Base-by-base conservation (phyloP, 208 protist species). In the Leishmania gerbilli region DNA sequence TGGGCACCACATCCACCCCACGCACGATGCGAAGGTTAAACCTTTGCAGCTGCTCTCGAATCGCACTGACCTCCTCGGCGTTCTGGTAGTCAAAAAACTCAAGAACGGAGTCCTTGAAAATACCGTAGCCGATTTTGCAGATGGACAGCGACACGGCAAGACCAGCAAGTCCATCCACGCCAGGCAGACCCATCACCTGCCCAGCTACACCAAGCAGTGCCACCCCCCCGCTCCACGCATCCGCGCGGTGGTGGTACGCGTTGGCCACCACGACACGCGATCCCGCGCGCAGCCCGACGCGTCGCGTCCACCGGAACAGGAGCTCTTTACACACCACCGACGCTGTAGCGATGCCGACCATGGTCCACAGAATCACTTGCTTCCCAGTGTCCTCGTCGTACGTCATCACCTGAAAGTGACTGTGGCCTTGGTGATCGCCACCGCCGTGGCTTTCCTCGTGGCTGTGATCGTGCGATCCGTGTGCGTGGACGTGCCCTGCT, bases 21-120 rank as follows among this genome's bases (percentile, higher is more conserved):
- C 71, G 58, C 4, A 77, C 71, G 47, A 93, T 82, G 65, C 69
- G 71, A 15, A 91, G 76, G 71, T 84, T 86, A 45, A 91, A 95
- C 4, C 89, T 60, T 77, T 95, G 90, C 64, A 97, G 87, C 81
- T 81, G 86, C 47, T 84, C 84, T 24, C 94, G 90, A 62, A 97
- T 89, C 5, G 51, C 68, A 40, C 87, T 47, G 51, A 96, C 89
- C 62, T 97, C 94, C 4, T 89, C 82, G 2, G 86, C 92, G 79
- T 84, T 88, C 76, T 97, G 95, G 86, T 85, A 94, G 74, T 97
- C 95, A 76, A 97, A 97, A 71, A 97, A 97, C 83, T 97, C 92
- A 15, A 95, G 76, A 5, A 96, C 71, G 53, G 90, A 88, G 42
- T 84, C 88, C 49, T 87, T 83, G 65, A 95, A 85, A 4, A 97